Evolutionary conservation across 2,329 filamentous ascomycete species (phyloP).

Genomic region (Xylaria sp.): DNA sequence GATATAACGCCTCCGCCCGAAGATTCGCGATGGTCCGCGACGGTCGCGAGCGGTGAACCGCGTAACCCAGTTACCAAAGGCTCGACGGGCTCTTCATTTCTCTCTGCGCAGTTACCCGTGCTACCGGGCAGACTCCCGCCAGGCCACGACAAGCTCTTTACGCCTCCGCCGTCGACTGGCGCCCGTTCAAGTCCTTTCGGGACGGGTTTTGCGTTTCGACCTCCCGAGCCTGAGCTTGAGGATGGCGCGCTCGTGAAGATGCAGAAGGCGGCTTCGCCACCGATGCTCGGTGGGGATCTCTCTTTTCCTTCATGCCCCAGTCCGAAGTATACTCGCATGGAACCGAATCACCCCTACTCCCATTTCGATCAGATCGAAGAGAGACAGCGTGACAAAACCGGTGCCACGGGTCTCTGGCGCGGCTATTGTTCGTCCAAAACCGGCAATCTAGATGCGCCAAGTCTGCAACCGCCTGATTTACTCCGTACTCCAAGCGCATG

Average conservation of each 20-base stretch:
- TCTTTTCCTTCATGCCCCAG: slow-evolving; percentile 76
- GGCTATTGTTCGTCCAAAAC: slow-evolving; percentile 55
- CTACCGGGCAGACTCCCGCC: slow-evolving; percentile 22
- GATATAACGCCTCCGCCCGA: slow-evolving; percentile 30
- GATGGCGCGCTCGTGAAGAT: slow-evolving; percentile 41
- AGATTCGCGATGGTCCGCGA: slow-evolving; percentile 30
- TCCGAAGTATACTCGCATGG: slow-evolving; percentile 77
- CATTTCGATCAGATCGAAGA: slow-evolving; percentile 40
- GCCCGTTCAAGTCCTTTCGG: slow-evolving; percentile 39
- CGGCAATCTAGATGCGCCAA: slow-evolving; percentile 37
- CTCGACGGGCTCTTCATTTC: slow-evolving; percentile 21
- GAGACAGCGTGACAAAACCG: slow-evolving; percentile 51
- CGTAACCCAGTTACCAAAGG: slow-evolving; percentile 25
- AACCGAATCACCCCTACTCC: slow-evolving; percentile 63
- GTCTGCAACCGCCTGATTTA: slow-evolving; percentile 43
- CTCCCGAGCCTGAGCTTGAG: slow-evolving; percentile 32
- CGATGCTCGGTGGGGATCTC: slow-evolving; percentile 82
- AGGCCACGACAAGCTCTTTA: slow-evolving; percentile 19
- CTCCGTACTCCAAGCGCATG: slow-evolving; percentile 46
- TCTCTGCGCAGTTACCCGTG: slow-evolving; percentile 24
- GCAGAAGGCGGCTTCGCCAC: slow-evolving; percentile 59
- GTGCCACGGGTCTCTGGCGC: slow-evolving; percentile 66
- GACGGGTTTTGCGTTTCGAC: slow-evolving; percentile 40
- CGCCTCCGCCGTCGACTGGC: slow-evolving; percentile 34
- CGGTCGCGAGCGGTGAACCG: slow-evolving; percentile 25